These are phyloP conservation scores for Colletotrichum sp. DNA, from an alignment of 2,329 filamentous ascomycete genomes.

Conservation along the genomic window DNA sequence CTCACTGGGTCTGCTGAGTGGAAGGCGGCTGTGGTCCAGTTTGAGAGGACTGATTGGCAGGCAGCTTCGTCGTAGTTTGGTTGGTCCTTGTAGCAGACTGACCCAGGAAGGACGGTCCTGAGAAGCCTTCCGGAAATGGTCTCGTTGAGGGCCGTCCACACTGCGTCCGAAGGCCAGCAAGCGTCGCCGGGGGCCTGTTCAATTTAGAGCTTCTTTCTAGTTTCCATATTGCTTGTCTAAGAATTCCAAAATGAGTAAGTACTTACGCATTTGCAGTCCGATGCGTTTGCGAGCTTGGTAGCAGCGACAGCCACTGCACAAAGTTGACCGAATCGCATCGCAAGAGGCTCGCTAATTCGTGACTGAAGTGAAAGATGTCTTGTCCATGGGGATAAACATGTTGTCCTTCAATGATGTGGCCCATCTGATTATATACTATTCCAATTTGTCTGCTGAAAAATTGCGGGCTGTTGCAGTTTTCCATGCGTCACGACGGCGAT, in stretches of 20 bases:
- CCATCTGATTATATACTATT: background rate
- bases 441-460: background rate
- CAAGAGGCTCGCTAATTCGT: background rate
- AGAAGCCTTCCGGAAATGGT: conserved; percentile 56
- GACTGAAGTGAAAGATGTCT: background rate
- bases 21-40: conserved; percentile 40
- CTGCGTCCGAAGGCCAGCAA: conserved; percentile 45
- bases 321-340: background rate
- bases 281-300: background rate
- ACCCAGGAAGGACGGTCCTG: conserved; percentile 54
- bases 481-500: background rate
- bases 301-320: background rate
- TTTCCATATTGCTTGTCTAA: background rate
- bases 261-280: background rate
- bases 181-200: conserved; percentile 31
- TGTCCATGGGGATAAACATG: background rate
- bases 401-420: background rate
- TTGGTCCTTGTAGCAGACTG: conserved; percentile 29
- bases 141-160: conserved; percentile 56
- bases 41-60: conserved; percentile 40
- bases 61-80: conserved; percentile 42
- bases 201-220: background rate
- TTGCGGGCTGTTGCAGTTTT: background rate
- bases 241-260: background rate
- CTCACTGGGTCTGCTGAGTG: conserved; percentile 22